These are phyloP conservation scores for Pterocarpus santalinus DNA, from an alignment of 306 rosid species.

Conservation along the genomic window DNA sequence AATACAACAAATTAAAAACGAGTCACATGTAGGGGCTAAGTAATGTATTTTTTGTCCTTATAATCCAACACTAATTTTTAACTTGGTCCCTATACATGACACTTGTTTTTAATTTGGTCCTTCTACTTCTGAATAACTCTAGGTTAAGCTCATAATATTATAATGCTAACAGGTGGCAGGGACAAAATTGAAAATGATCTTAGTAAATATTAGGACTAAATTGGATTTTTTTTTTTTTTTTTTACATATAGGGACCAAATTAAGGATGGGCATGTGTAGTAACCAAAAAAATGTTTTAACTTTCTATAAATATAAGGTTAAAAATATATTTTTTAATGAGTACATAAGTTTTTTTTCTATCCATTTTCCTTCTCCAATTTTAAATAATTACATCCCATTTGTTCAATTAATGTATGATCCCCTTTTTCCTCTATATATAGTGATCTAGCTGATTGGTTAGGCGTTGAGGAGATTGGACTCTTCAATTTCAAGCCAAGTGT, in stretches of 20 bases:
- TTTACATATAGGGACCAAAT: neutral
- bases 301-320: slow-evolving; percentile 2
- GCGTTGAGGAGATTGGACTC: slow-evolving; percentile 92
- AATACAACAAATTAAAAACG: neutral
- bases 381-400: slow-evolving; percentile 4
- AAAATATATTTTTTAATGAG: neutral
- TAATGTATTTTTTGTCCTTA: too few relatives aligned
- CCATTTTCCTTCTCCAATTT: slow-evolving; percentile 10
- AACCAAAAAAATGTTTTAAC: neutral
- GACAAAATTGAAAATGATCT: neutral
- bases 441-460: slow-evolving; percentile 98
- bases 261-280: neutral
- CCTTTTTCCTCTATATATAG: slow-evolving; percentile 55
- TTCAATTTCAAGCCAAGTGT: slow-evolving; percentile 99
- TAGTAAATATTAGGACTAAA: neutral
- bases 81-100: neutral
- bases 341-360: neutral
- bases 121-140: neutral
- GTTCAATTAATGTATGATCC: slow-evolving; percentile 32
- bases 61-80: too few relatives aligned
- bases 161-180: neutral
- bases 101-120: neutral
- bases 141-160: neutral
- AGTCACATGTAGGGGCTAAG: neutral
- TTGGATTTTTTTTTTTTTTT: neutral